Conservation (phyloP, 805 yeast species). For the Candida incommunis region DNA sequence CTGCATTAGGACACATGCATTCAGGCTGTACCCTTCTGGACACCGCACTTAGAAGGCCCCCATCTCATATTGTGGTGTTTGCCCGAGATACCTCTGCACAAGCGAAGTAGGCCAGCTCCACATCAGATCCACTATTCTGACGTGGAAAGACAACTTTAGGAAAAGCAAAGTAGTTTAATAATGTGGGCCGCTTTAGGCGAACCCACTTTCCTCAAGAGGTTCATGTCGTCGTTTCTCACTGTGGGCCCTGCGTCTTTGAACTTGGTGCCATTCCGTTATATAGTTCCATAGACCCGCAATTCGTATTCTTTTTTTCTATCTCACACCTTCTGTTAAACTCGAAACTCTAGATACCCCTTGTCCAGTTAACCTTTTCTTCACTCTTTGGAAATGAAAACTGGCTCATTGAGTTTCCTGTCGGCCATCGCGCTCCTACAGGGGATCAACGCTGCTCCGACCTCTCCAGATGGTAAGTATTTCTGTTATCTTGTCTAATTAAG, state of each 20-base stretch:
- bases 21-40: too few relatives aligned
- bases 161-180: too few relatives aligned
- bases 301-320: neutral
- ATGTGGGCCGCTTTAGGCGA: neutral
- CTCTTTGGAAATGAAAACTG: constrained; percentile 1
- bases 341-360: neutral
- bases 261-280: neutral
- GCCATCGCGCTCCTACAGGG: constrained; percentile 1
- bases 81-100: too few relatives aligned
- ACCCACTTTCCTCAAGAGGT: too few relatives aligned
- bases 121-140: too few relatives aligned
- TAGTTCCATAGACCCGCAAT: neutral
- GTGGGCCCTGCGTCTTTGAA: neutral
- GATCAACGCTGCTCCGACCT: constrained; percentile 1
- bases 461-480: neutral
- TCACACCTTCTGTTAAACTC: neutral
- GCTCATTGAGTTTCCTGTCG: constrained; percentile 1
- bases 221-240: too few relatives aligned
- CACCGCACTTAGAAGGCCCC: too few relatives aligned
- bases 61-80: too few relatives aligned
- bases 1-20: too few relatives aligned
- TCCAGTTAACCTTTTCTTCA: too few relatives aligned
- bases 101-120: too few relatives aligned
- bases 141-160: too few relatives aligned
- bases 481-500: neutral